Conservation (phyloP, 371 early-diverging fungal genomes). For the Mucor irregularis region DNA sequence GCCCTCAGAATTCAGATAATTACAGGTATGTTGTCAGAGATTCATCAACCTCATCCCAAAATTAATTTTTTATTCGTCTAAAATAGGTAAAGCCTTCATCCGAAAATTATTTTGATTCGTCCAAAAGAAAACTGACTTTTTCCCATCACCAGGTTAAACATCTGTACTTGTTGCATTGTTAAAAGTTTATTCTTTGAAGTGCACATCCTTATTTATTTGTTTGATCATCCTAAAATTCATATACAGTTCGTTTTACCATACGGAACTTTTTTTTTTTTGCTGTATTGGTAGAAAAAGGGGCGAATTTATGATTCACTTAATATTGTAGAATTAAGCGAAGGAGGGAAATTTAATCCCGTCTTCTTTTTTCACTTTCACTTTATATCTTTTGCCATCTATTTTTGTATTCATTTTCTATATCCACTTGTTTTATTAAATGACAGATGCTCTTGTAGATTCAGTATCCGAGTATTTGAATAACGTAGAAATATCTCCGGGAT, state of each 20-base stretch:
- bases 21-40: too few species aligned
- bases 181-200: too few species aligned
- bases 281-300: not conserved
- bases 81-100: too few species aligned
- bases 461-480: constrained; percentile 7
- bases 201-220: not conserved
- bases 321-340: not conserved
- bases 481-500: constrained; percentile 6
- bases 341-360: not conserved
- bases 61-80: too few species aligned
- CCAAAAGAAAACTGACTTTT: not conserved
- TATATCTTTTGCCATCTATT: not conserved
- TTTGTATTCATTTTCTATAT: not conserved
- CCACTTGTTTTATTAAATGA: constrained; percentile 1
- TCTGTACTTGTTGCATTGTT: not conserved
- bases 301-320: too few species aligned
- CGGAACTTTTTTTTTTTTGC: constrained; percentile 1
- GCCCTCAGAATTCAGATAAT: too few species aligned
- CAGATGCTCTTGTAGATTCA: constrained; percentile 7
- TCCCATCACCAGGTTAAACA: not conserved
- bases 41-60: too few species aligned
- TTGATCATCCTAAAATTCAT: not conserved
- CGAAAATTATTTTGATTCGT: not conserved
- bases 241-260: not conserved
- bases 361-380: not conserved